Conservation (phyloP, 1,284 basidiomycete species). For the Cryptococcus deneoformans region DNA sequence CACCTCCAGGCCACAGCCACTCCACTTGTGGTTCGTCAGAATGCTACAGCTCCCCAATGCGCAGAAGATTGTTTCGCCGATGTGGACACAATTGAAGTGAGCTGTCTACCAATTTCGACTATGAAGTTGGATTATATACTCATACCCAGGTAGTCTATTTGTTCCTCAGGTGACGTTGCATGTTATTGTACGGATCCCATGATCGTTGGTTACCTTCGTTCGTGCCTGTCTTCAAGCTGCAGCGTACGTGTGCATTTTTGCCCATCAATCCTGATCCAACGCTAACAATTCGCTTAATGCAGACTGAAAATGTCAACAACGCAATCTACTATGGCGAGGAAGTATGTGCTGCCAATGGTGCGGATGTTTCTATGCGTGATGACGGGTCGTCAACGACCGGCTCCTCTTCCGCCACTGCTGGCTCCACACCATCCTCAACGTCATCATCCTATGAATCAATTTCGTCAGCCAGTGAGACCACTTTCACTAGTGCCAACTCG, state of each 20-base stretch:
- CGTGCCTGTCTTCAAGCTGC: conserved; percentile 14
- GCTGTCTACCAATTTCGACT: background rate
- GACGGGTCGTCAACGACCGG: background rate
- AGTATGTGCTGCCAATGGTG: conserved; percentile 12
- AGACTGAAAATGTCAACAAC: conserved; percentile 12
- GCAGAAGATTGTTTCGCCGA: conserved; percentile 13
- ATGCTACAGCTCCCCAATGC: conserved; percentile 12
- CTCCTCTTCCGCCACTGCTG: background rate
- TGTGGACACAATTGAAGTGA: conserved; percentile 10
- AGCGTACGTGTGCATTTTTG: conserved; percentile 4
- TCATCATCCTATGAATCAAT: background rate
- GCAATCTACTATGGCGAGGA: conserved; percentile 15
- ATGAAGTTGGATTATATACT: too few species aligned
- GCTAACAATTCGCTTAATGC: too few species aligned
- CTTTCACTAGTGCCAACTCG: background rate
- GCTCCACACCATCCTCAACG: background rate
- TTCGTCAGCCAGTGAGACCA: background rate
- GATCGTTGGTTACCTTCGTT: conserved; percentile 11
- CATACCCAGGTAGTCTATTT: conserved; percentile 2
- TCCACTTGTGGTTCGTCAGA: background rate
- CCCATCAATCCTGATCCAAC: background rate
- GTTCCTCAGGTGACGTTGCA: conserved; percentile 11
- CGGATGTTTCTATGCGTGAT: conserved; percentile 1
- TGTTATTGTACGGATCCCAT: conserved; percentile 14
- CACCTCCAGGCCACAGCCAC: background rate